Evolutionary conservation across 345 rosid species (phyloP).

Genomic region (Syzygium oleosum): DNA sequence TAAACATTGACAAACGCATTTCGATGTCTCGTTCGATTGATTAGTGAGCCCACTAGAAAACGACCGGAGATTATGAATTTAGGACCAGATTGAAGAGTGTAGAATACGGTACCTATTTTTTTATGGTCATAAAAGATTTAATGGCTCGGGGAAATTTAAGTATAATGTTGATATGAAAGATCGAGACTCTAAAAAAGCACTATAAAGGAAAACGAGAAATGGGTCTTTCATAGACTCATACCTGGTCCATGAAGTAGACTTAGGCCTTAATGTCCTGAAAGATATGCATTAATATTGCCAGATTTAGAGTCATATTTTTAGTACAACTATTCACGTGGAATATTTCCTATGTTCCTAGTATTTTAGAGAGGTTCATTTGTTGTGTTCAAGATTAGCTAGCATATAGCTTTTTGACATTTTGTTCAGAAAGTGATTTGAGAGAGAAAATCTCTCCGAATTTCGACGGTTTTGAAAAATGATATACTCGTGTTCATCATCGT

Average conservation of each 20-base stretch:
- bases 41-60: neutral
- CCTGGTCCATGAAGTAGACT: neutral
- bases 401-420: neutral
- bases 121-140: neutral
- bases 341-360: neutral
- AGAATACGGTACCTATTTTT: neutral
- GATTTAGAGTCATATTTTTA: neutral
- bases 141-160: neutral
- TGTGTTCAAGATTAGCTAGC: neutral
- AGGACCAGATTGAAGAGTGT: neutral
- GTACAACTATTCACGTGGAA: neutral
- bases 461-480: neutral
- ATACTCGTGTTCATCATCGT: neutral
- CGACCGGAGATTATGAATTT: neutral
- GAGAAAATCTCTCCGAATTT: neutral
- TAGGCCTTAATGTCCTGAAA: neutral
- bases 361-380: neutral
- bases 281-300: neutral
- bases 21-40: neutral
- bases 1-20: neutral
- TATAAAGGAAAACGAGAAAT: neutral
- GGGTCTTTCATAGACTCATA: neutral
- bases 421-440: neutral
- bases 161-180: neutral
- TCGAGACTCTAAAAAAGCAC: neutral